Evolutionary conservation across 805 yeast genomes (phyloP).

Genomic region (Ogataea philodendri): DNA sequence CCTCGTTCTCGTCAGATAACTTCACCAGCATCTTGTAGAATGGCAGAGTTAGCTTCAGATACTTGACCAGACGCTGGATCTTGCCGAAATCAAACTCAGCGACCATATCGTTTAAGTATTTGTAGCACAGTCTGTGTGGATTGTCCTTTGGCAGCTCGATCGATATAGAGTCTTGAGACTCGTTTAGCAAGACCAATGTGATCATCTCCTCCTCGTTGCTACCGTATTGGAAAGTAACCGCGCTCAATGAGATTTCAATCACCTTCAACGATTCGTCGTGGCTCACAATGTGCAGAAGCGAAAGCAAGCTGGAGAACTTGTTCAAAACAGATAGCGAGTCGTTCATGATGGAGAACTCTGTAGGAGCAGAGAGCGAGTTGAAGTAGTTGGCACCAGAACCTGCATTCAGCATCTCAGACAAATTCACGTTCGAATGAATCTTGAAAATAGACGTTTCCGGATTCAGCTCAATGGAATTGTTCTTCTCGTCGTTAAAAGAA

Average conservation of each 20-base stretch:
- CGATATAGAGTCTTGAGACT: slow-evolving; percentile 22
- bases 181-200: slow-evolving; percentile 25
- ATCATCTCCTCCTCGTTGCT: slow-evolving; percentile 25
- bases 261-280: slow-evolving; percentile 29
- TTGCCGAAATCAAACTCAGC: slow-evolving; percentile 18
- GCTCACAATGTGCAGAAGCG: slow-evolving; percentile 31
- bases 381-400: slow-evolving; percentile 9
- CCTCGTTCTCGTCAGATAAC: slow-evolving; percentile 14
- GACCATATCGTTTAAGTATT: slow-evolving; percentile 26
- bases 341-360: slow-evolving; percentile 22
- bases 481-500: slow-evolving; percentile 27
- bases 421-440: slow-evolving; percentile 28
- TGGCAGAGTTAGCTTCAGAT: slow-evolving; percentile 31
- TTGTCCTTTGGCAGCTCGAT: slow-evolving; percentile 30
- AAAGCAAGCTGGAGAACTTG: slow-evolving; percentile 29
- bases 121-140: slow-evolving; percentile 30
- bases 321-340: slow-evolving; percentile 28
- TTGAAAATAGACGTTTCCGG: slow-evolving; percentile 30
- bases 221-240: slow-evolving; percentile 35
- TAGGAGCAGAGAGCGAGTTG: slow-evolving; percentile 3
- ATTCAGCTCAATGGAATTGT: slow-evolving; percentile 24
- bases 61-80: slow-evolving; percentile 29
- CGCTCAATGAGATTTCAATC: slow-evolving; percentile 28
- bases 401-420: slow-evolving; percentile 23
- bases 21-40: slow-evolving; percentile 24